phyloP scores from a whole-genome alignment of 768 basidiomycete species.

The Rhodosporidiobolus sp. region DNA sequence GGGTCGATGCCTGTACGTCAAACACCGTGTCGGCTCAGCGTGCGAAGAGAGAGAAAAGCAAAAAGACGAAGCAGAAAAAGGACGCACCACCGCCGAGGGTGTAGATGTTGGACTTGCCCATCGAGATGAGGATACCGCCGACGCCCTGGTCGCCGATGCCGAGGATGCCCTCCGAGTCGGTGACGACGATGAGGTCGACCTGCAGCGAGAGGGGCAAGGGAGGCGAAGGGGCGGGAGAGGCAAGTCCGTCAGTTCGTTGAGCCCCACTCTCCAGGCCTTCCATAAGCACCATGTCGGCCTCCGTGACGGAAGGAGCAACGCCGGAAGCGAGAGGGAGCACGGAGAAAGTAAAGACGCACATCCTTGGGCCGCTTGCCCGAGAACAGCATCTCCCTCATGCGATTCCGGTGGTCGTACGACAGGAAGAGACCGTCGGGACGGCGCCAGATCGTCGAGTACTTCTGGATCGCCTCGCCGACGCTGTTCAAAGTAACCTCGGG shows the following conservation, averaged over 20 bases:
- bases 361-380: conserved; percentile 31
- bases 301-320: not conserved
- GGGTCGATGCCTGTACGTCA: conserved; percentile 24
- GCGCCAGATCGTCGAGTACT: conserved; percentile 80
- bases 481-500: not conserved
- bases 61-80: conserved; percentile 22
- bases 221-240: not conserved
- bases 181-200: conserved; percentile 76
- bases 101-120: conserved; percentile 45
- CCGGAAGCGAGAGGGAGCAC: too few relatives aligned
- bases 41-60: not conserved
- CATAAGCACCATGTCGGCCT: too few relatives aligned
- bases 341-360: conserved; percentile 3
- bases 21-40: too few relatives aligned
- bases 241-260: not conserved
- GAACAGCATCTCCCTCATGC: conserved; percentile 55
- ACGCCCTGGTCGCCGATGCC: conserved; percentile 76
- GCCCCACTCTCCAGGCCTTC: not conserved
- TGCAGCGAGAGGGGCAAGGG: not conserved
- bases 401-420: conserved; percentile 55
- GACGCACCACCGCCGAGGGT: conserved; percentile 52
- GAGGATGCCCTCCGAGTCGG: conserved; percentile 80
- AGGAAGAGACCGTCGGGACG: conserved; percentile 72
- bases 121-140: conserved; percentile 48
- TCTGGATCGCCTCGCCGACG: conserved; percentile 49